Conservation (phyloP, 2,329 filamentous ascomycete genomes). For the Aspergillus sp. region DNA sequence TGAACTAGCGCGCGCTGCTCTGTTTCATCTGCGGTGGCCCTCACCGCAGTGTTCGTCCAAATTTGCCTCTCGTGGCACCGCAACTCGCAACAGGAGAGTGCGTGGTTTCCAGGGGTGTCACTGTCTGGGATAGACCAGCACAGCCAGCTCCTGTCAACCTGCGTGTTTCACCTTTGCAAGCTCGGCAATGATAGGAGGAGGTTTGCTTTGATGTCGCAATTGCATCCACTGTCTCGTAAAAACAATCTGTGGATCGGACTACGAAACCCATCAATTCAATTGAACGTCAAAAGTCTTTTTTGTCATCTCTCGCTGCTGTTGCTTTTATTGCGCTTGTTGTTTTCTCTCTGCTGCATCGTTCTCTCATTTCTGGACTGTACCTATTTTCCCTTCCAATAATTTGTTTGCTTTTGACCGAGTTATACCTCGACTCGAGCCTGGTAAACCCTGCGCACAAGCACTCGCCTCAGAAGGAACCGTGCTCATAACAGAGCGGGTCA, state of each 20-base stretch:
- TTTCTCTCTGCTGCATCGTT: neutral
- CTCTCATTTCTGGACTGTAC: neutral
- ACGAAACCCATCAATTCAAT: neutral
- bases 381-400: neutral
- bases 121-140: constrained; percentile 8
- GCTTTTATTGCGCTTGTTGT: constrained; percentile 1
- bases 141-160: neutral
- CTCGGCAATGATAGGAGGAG: constrained; percentile 12
- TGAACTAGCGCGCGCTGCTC: constrained; percentile 17
- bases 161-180: constrained; percentile 7
- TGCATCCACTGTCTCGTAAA: constrained; percentile 17
- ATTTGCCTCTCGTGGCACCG: neutral
- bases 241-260: constrained; percentile 9
- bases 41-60: neutral
- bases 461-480: constrained; percentile 14
- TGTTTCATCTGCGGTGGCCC: constrained; percentile 25
- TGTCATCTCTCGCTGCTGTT: neutral
- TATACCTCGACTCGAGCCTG: neutral
- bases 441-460: constrained; percentile 6
- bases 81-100: neutral
- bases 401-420: constrained; percentile 4
- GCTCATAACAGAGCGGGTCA: constrained; percentile 18
- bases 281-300: neutral
- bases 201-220: constrained; percentile 15
- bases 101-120: constrained; percentile 1